These are phyloP conservation scores for Suhomyces sp. DNA, from an alignment of 805 yeast species.

Conservation along the genomic window DNA sequence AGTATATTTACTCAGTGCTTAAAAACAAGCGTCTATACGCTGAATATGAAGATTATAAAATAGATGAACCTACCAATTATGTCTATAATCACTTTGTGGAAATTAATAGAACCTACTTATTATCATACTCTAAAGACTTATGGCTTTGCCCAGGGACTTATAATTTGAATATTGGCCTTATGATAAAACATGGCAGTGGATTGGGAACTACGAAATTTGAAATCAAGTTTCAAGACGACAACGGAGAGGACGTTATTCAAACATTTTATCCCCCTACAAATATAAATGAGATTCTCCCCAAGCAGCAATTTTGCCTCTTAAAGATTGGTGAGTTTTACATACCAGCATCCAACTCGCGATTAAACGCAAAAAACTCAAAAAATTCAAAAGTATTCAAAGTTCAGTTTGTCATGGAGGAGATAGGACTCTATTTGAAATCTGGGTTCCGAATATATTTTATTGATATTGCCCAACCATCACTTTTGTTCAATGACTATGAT, in stretches of 20 bases:
- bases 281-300: constrained; percentile 58
- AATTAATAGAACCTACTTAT: constrained; percentile 49
- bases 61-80: constrained; percentile 50
- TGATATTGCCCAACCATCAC: constrained; percentile 42
- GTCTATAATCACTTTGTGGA: constrained; percentile 46
- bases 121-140: constrained; percentile 45
- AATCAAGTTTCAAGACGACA: constrained; percentile 31
- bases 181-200: constrained; percentile 54
- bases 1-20: constrained; percentile 48
- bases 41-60: constrained; percentile 40
- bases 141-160: constrained; percentile 51
- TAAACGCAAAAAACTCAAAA: constrained; percentile 3
- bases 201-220: constrained; percentile 59
- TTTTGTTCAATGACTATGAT: constrained; percentile 42
- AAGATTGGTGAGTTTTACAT: constrained; percentile 51
- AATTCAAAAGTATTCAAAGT: constrained; percentile 32
- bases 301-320: constrained; percentile 47
- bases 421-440: constrained; percentile 52
- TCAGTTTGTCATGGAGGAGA: constrained; percentile 53
- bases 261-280: constrained; percentile 57
- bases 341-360: constrained; percentile 12
- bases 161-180: constrained; percentile 51
- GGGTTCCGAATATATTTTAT: constrained; percentile 49
- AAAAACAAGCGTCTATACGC: constrained; percentile 55
- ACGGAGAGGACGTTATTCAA: constrained; percentile 27